Percentiles rank a stretch among this genome's conserved stretches.
phyloP scores from a whole-genome alignment of 441 rosid genomes.

The Erodium texanum region DNA sequence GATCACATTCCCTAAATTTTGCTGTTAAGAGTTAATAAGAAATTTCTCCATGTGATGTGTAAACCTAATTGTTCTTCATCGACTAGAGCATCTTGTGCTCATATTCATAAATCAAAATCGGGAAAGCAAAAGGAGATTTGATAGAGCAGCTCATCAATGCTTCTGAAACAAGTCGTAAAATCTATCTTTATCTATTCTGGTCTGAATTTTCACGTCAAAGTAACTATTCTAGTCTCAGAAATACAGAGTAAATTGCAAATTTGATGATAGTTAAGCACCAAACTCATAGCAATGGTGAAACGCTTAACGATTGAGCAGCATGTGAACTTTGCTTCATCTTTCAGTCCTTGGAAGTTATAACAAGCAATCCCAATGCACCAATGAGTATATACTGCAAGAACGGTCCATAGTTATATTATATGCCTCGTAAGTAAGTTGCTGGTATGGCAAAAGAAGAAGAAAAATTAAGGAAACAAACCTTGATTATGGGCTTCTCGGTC shows the following conservation, averaged over 20 bases:
- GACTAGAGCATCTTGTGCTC: no score
- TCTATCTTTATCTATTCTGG: background rate
- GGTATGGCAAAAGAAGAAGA: slow-evolving; percentile 5
- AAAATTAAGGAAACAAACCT: slow-evolving; percentile 35
- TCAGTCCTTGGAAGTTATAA: slow-evolving; percentile 62
- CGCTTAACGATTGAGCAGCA: background rate
- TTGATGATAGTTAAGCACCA: background rate
- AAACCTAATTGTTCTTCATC: no score
- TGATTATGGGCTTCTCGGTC: slow-evolving; percentile 87
- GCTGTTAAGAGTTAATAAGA: no score
- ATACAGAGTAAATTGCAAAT: background rate
- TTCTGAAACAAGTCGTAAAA: no score
- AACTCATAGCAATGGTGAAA: background rate
- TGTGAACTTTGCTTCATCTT: background rate
- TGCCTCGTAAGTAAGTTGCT: background rate
- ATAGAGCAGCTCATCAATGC: no score
- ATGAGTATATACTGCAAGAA: slow-evolving; percentile 62
- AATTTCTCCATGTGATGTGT: no score
- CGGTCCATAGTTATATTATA: background rate
- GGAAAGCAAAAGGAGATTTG: no score
- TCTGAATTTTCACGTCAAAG: background rate
- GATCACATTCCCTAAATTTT: no score
- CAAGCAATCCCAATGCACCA: slow-evolving; percentile 68
- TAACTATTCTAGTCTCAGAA: background rate
- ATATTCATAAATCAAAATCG: no score